Conservation (phyloP, 495 filamentous ascomycete species). For the Penicillium cosmopolitanum region DNA sequence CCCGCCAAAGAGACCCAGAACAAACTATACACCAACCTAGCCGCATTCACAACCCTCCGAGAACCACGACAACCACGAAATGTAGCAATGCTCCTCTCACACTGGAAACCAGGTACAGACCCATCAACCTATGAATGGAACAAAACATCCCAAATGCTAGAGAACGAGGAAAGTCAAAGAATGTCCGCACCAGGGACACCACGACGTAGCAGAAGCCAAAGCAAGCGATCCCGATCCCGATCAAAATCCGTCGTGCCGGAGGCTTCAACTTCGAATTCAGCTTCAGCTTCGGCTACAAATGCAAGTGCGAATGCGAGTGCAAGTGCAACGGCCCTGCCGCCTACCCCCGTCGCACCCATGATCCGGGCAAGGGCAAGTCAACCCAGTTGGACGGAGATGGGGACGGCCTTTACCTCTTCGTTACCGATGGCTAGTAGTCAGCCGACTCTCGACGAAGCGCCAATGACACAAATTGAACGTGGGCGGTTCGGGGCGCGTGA, state of each 20-base stretch:
- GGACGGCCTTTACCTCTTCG: conserved; percentile 24
- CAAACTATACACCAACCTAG: conserved; percentile 31
- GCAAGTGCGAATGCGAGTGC: neutral
- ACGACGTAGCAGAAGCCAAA: conserved; percentile 16
- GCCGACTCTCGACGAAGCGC: conserved; percentile 26
- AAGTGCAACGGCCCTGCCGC: conserved; percentile 12
- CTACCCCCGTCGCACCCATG: conserved; percentile 30
- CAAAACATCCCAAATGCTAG: conserved; percentile 27
- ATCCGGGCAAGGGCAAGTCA: conserved; percentile 34
- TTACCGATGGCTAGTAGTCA: conserved; percentile 42
- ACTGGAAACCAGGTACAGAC: conserved; percentile 46
- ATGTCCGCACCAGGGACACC: conserved; percentile 20
- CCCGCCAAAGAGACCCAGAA: conserved; percentile 4
- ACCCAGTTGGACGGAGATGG: conserved; percentile 45
- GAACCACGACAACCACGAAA: conserved; percentile 29
- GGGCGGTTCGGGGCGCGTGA: conserved; percentile 43
- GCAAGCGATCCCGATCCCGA: conserved; percentile 24
- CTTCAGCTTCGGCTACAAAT: neutral
- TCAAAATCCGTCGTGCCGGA: conserved; percentile 18
- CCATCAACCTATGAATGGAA: conserved; percentile 47
- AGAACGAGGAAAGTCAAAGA: conserved; percentile 25
- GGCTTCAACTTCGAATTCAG: conserved; percentile 14
- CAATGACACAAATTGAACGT: conserved; percentile 47
- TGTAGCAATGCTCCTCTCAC: conserved; percentile 39
- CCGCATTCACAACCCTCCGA: conserved; percentile 36